phyloP scores from a whole-genome alignment of 2,329 filamentous ascomycete genomes.

The Xylaria sp. region DNA sequence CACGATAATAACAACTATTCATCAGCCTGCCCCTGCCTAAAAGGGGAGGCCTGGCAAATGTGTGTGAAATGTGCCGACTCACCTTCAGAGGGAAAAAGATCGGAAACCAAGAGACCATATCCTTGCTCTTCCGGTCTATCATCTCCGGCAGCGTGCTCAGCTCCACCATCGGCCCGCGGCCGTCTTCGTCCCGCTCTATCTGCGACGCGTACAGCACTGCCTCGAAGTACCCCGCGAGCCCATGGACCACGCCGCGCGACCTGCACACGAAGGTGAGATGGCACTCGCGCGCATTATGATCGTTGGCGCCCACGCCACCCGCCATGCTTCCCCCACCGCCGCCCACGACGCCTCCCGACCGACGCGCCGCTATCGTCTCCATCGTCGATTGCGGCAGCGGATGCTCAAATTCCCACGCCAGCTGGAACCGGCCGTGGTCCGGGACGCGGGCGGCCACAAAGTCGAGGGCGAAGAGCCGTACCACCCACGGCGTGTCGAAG shows the following conservation, averaged over 20 bases:
- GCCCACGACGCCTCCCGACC: conserved; percentile 71
- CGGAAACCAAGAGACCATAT: conserved; percentile 99
- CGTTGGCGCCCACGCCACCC: conserved; percentile 83
- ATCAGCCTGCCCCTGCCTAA: not conserved
- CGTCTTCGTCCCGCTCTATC: conserved; percentile 49
- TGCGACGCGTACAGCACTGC: conserved; percentile 81
- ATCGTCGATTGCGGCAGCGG: conserved; percentile 72
- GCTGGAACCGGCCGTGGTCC: conserved; percentile 73
- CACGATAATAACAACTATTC: not conserved
- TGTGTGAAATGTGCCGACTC: conserved; percentile 49
- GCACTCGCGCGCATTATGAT: conserved; percentile 88
- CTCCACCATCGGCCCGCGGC: conserved; percentile 71
- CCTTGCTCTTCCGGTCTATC: conserved; percentile 91
- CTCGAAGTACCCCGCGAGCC: conserved; percentile 94
- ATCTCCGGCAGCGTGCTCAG: conserved; percentile 92
- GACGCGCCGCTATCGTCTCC: conserved; percentile 64
- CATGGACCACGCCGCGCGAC: conserved; percentile 86
- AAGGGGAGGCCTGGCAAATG: not conserved
- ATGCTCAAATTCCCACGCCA: conserved; percentile 84
- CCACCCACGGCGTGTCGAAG: conserved; percentile 93
- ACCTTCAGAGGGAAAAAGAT: conserved; percentile 98
- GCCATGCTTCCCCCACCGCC: conserved; percentile 78
- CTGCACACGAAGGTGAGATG: conserved; percentile 81
- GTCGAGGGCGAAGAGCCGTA: conserved; percentile 90
- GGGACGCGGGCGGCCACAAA: conserved; percentile 76